Evolutionary conservation across 805 yeast species (phyloP).

Genomic region (Komagataella phaffii): DNA sequence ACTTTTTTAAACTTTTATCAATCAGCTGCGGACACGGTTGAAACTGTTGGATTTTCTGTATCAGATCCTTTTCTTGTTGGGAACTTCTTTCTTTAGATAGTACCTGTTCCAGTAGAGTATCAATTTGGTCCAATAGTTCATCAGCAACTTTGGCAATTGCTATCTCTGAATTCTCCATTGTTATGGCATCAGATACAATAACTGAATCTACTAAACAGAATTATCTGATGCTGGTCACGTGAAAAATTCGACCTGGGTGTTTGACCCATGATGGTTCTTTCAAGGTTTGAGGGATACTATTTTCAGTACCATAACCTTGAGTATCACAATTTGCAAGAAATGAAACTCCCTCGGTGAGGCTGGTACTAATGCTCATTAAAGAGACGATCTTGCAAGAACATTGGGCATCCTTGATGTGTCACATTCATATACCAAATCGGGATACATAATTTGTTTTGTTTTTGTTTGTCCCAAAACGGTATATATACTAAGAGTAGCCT

Average conservation of each 20-base stretch:
- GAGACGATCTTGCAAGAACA: background rate
- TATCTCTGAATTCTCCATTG: conserved; percentile 19
- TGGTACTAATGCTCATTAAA: too few species aligned
- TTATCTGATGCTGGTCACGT: background rate
- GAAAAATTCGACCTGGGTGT: background rate
- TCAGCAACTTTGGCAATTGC: conserved; percentile 15
- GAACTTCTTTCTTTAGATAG: background rate
- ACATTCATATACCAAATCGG: background rate
- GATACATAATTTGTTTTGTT: background rate
- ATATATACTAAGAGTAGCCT: background rate
- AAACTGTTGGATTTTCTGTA: conserved; percentile 28
- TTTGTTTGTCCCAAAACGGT: background rate
- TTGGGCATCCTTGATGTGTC: background rate
- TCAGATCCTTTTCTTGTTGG: conserved; percentile 4
- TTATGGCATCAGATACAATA: background rate
- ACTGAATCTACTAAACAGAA: too few species aligned
- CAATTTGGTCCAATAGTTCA: conserved; percentile 8
- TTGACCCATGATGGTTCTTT: too few species aligned
- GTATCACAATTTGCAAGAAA: too few species aligned
- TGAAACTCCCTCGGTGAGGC: background rate
- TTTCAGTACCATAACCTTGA: background rate
- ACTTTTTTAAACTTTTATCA: conserved; percentile 23
- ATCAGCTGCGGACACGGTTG: conserved; percentile 40
- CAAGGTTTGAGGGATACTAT: background rate
- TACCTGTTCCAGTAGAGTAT: conserved; percentile 2